phyloP scores from a whole-genome alignment of 2,329 filamentous ascomycete species.

The Myriangium duriaei region DNA sequence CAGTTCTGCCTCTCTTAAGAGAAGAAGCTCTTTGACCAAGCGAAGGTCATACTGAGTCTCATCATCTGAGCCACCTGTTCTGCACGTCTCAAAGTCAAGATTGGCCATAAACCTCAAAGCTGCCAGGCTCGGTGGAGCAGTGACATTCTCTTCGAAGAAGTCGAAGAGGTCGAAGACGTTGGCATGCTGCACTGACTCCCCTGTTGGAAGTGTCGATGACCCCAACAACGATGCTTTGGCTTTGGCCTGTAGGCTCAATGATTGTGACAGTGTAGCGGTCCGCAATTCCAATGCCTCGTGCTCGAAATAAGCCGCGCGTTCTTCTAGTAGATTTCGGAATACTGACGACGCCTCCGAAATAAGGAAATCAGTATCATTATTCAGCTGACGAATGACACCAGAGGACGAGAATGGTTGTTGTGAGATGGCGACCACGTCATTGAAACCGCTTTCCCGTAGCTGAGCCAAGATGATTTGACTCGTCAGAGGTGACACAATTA shows the following conservation, averaged over 20 bases:
- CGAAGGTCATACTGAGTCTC: conserved; percentile 53
- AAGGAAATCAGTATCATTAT: conserved; percentile 45
- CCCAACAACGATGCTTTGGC: conserved; percentile 59
- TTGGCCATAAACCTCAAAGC: conserved; percentile 49
- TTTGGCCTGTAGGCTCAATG: conserved; percentile 39
- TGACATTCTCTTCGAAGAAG: conserved; percentile 59
- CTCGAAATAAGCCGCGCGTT: conserved; percentile 66
- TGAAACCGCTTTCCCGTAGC: conserved; percentile 63
- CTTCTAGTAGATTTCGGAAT: conserved; percentile 63
- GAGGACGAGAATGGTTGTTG: conserved; percentile 59
- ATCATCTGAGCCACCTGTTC: conserved; percentile 46
- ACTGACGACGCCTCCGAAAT: conserved; percentile 53
- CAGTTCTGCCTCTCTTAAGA: conserved; percentile 54
- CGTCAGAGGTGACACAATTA: conserved; percentile 77
- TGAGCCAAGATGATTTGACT: conserved; percentile 62
- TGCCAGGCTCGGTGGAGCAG: conserved; percentile 34
- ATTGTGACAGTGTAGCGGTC: conserved; percentile 56
- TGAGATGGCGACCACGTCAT: conserved; percentile 60
- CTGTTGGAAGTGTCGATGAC: conserved; percentile 53
- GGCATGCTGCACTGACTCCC: conserved; percentile 53
- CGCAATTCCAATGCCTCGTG: conserved; percentile 80
- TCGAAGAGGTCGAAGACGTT: conserved; percentile 90
- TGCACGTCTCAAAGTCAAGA: conserved; percentile 54
- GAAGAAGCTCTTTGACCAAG: conserved; percentile 61
- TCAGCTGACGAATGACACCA: conserved; percentile 29